These are phyloP conservation scores for Ophiostoma quercus DNA, from an alignment of 2,329 filamentous ascomycete species.

Conservation along the genomic window DNA sequence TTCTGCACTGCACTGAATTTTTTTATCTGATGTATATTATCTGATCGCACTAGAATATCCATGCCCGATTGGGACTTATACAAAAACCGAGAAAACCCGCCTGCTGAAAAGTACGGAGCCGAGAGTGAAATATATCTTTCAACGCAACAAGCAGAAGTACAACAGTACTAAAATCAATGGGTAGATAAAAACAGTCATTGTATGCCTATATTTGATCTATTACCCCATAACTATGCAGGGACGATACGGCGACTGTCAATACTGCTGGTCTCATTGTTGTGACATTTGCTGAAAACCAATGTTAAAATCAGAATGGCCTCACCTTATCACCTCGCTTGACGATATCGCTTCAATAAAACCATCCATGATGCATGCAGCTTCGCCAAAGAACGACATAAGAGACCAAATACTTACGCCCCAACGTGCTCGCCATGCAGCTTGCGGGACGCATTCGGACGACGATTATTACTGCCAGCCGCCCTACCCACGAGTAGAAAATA, in stretches of 20 bases:
- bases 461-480: not conserved
- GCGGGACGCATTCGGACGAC: not conserved
- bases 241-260: not conserved
- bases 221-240: no score
- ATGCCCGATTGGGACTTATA: not conserved
- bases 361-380: not conserved
- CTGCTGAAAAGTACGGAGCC: not conserved
- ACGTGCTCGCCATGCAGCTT: not conserved
- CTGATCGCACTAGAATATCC: not conserved
- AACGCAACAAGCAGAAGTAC: not conserved
- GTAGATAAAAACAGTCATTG: no score
- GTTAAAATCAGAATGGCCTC: not conserved
- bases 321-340: not conserved
- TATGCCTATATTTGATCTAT: no score
- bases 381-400: no score
- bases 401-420: no score
- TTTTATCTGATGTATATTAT: not conserved
- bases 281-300: not conserved
- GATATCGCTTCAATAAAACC: not conserved
- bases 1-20: not conserved
- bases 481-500: not conserved
- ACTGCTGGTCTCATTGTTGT: not conserved
- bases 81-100: not conserved
- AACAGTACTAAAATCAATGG: no score
- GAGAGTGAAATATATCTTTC: not conserved